These are phyloP conservation scores for Cinnamomum micranthum DNA, from an alignment of 164 flowering plant species.

Conservation along the genomic window DNA sequence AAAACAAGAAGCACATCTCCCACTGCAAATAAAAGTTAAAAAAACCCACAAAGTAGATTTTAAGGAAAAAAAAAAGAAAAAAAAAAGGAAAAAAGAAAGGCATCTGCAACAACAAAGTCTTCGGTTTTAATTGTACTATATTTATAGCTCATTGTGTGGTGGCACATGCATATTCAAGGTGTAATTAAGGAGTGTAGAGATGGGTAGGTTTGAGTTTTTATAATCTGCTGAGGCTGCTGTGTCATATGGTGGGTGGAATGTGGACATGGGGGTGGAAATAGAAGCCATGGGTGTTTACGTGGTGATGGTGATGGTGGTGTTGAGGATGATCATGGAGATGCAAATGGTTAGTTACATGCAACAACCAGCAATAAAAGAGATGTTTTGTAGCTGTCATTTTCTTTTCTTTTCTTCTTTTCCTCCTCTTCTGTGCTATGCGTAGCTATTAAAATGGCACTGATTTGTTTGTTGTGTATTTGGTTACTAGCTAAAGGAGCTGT, in stretches of 20 bases:
- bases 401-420: not conserved
- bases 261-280: conserved; percentile 14
- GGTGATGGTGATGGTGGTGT: conserved; percentile 6
- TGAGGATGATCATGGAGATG: conserved; percentile 7
- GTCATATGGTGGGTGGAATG: not conserved
- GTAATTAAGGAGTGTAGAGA: conserved; percentile 37
- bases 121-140: conserved; percentile 19
- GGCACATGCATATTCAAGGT: conserved; percentile 42
- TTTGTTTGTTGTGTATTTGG: conserved; percentile 12
- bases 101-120: conserved; percentile 4
- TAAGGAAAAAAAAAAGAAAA: not conserved
- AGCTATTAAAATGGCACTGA: conserved; percentile 23
- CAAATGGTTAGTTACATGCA: conserved; percentile 1
- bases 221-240: conserved; percentile 11
- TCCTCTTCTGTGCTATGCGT: not conserved
- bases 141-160: conserved; percentile 36
- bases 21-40: not conserved
- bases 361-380: conserved; percentile 14
- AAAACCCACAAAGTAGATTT: not conserved
- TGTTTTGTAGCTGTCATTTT: conserved; percentile 10
- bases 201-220: conserved; percentile 54
- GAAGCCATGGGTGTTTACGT: not conserved
- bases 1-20: not conserved
- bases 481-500: conserved; percentile 28
- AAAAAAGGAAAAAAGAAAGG: not conserved